Evolutionary conservation across 2,329 filamentous ascomycete genomes (phyloP).

Genomic region (Pseudopithomyces maydicus): DNA sequence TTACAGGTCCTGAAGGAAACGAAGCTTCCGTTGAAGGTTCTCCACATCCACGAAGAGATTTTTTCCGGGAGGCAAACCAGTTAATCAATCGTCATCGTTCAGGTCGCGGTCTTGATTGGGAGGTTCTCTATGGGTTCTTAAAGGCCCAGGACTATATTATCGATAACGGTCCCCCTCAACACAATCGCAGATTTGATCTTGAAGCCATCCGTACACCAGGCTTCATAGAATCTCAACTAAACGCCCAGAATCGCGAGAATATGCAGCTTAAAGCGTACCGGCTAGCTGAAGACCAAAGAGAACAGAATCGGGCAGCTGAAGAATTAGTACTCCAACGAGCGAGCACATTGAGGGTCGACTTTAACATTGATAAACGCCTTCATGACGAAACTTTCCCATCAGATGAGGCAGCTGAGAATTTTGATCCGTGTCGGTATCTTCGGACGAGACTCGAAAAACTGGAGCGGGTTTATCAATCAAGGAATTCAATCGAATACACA

Average conservation of each 20-base stretch:
- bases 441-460: not conserved
- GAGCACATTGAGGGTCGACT: not conserved
- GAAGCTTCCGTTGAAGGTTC: not conserved
- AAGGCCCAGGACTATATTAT: constrained; percentile 8
- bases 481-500: not conserved
- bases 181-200: constrained; percentile 11
- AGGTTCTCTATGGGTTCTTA: constrained; percentile 16
- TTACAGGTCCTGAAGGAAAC: not conserved
- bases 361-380: not conserved
- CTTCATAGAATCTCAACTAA: not conserved
- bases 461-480: not conserved
- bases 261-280: not conserved
- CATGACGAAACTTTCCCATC: not conserved
- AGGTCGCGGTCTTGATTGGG: constrained; percentile 13
- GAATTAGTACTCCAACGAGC: not conserved
- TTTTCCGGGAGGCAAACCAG: not conserved
- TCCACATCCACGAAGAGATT: not conserved
- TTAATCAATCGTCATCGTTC: constrained; percentile 10
- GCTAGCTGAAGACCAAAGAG: not conserved
- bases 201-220: not conserved
- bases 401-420: not conserved
- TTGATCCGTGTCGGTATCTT: constrained; percentile 13
- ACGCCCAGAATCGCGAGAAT: not conserved
- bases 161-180: not conserved
- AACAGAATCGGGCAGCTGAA: not conserved